Evolutionary conservation across 352 stramenopile genomes (phyloP).

Genomic region (Discostella stelligera): DNA sequence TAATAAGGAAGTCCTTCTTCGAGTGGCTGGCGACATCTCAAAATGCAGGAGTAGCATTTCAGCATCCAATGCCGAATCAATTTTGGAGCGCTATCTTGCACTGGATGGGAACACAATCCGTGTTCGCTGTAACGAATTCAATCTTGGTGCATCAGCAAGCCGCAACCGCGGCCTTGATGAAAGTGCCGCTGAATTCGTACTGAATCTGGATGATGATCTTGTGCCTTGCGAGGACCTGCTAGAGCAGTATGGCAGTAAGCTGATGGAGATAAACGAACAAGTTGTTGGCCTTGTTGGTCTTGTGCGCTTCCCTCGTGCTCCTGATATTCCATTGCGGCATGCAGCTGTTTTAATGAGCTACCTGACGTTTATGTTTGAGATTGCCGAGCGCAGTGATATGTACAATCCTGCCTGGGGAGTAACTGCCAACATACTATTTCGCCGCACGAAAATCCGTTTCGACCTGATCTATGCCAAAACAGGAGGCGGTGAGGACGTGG

Average conservation of each 20-base stretch:
- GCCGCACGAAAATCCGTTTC: constrained; percentile 39
- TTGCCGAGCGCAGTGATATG: constrained; percentile 20
- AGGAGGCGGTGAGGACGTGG: constrained; percentile 61
- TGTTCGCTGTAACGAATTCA: constrained; percentile 43
- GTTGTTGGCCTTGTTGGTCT: constrained; percentile 39
- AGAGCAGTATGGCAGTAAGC: constrained; percentile 20
- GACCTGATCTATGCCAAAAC: constrained; percentile 56
- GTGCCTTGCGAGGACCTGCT: constrained; percentile 39
- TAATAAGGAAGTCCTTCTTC: constrained; percentile 31
- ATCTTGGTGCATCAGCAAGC: constrained; percentile 49
- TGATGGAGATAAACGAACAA: constrained; percentile 12
- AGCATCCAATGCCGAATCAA: constrained; percentile 8
- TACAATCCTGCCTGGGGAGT: constrained; percentile 59
- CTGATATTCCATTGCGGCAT: constrained; percentile 33
- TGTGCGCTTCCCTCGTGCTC: constrained; percentile 41
- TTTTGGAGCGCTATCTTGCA: constrained; percentile 27
- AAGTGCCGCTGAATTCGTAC: constrained; percentile 50
- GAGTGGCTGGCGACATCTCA: constrained; percentile 1
- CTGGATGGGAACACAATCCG: constrained; percentile 33
- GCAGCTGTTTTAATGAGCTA: constrained; percentile 58
- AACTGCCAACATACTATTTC: constrained; percentile 58
- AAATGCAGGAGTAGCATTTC: constrained; percentile 4
- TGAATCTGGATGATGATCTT: constrained; percentile 58
- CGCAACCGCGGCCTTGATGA: constrained; percentile 44
- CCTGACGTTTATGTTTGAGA: constrained; percentile 56